phyloP scores from a whole-genome alignment of 495 filamentous ascomycete genomes.

The Neurospora sp. region DNA sequence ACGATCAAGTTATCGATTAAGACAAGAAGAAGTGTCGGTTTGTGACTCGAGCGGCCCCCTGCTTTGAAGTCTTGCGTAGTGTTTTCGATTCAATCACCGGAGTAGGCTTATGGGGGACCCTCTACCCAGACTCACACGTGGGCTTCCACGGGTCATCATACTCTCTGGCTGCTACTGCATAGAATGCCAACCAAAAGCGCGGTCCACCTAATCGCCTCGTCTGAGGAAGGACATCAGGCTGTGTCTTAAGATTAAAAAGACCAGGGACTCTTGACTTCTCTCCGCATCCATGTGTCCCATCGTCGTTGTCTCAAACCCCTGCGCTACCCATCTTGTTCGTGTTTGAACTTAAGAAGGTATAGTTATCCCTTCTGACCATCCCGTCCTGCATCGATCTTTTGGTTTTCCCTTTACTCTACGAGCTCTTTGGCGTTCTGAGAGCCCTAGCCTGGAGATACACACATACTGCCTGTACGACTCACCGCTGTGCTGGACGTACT shows the following conservation, averaged over 20 bases:
- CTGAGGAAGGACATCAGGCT: conserved; percentile 12
- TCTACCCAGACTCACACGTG: conserved; percentile 17
- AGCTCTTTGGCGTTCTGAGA: not conserved
- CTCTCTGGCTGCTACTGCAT: conserved; percentile 6
- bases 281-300: conserved; percentile 20
- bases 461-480: conserved; percentile 14
- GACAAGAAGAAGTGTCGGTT: conserved; percentile 13
- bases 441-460: conserved; percentile 4
- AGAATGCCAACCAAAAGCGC: conserved; percentile 8
- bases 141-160: conserved; percentile 4
- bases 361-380: conserved; percentile 11
- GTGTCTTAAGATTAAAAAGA: conserved; percentile 18
- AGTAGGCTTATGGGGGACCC: conserved; percentile 7
- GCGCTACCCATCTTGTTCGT: conserved; percentile 17
- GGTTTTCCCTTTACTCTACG: conserved; percentile 1
- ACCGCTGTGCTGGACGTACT: conserved; percentile 7
- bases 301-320: conserved; percentile 26
- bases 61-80: conserved; percentile 21
- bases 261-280: conserved; percentile 18
- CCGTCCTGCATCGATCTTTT: not conserved
- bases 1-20: not conserved
- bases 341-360: conserved; percentile 20
- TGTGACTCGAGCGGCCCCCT: conserved; percentile 25
- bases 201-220: conserved; percentile 17
- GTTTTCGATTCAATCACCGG: conserved; percentile 22